Base-by-base conservation (phyloP, 176 grass and related monocot species). In the Neostapfia colusana region DNA sequence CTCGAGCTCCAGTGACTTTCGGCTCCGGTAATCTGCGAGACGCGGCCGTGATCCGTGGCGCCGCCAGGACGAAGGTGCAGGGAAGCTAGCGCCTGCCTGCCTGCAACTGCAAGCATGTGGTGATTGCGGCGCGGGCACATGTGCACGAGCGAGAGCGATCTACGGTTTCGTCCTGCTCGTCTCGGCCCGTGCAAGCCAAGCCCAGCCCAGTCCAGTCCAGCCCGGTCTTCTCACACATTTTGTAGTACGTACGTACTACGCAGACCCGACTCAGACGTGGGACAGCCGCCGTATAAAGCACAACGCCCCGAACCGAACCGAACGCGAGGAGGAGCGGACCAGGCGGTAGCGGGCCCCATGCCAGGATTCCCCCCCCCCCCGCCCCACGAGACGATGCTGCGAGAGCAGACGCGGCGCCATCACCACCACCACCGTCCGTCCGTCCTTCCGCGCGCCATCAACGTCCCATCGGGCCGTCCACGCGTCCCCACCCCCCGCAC, bases 1-100 rank as follows among this genome's bases (percentile, higher is more conserved):
- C 39, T 21, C 45, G 31, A 28, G 28, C 26, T 51, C 3, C 21
- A 57, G 21, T 13, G 10, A 1, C 79, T 87, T 82, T 82, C 85
- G 79, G 72, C 84, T 58, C 34, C 60, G 24, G 1, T 27, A 37
- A 53, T 24, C 9, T 8, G 8, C 3, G 1, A 55, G n/a, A n/a
- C 24, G 53, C 16, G 49, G 7, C 5, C 49, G 13, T 50, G 46
- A 50, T 50, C 46, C 1, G 38, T 39, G 38, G 6, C 5, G 38
- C 38, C 38, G 8, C n/a, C n/a, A n/a, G n/a, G n/a, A n/a, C n/a
- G 31, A 31, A 31, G 31, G 31, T 31, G 31, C 31, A 3, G 31
- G 3, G 31, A 31, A 31, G 31, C 31, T 31, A 31, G 31, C 31
- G 3, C 31, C 31, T n/a, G n/a, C n/a, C n/a, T n/a, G n/a, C n/a